Evolutionary conservation across 768 basidiomycete genomes (phyloP).

Genomic region (Suillus alpinus): DNA sequence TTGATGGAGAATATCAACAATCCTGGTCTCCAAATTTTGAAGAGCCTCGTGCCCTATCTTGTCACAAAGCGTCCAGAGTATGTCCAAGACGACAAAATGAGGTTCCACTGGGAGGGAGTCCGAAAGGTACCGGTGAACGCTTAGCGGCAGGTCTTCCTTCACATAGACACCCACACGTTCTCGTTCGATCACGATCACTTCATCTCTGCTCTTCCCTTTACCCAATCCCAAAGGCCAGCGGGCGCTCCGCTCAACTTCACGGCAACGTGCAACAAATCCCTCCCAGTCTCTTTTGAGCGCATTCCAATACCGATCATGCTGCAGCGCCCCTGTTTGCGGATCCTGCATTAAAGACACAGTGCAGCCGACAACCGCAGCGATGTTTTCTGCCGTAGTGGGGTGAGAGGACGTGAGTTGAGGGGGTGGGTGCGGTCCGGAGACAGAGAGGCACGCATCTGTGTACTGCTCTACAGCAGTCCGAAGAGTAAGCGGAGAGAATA

Average conservation of each 20-base stretch:
- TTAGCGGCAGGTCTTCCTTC: constrained; percentile 65
- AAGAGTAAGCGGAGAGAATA: constrained; percentile 83
- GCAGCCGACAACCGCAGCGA: constrained; percentile 83
- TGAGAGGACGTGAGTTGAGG: constrained; percentile 62
- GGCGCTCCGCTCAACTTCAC: constrained; percentile 84
- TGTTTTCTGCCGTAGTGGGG: constrained; percentile 66
- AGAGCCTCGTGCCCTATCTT: constrained; percentile 59
- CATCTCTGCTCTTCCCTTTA: constrained; percentile 35
- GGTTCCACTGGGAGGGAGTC: constrained; percentile 44
- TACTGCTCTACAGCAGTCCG: constrained; percentile 83
- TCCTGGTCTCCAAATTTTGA: constrained; percentile 53
- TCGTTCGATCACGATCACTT: constrained; percentile 67
- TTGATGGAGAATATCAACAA: constrained; percentile 67
- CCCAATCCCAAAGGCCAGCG: constrained; percentile 77
- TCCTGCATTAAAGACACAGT: constrained; percentile 73
- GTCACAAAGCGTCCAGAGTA: constrained; percentile 60
- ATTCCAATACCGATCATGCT: constrained; percentile 78
- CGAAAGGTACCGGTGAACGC: constrained; percentile 49
- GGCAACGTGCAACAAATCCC: constrained; percentile 87
- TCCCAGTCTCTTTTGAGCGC: constrained; percentile 93
- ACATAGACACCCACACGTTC: constrained; percentile 70
- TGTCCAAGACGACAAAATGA: constrained; percentile 55
- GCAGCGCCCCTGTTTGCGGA: constrained; percentile 74
- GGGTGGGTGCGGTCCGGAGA: constrained; percentile 52
- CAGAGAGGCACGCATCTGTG: constrained; percentile 63